A percentile compares a stretch with the other conserved stretches of the same genome.
Evolutionary conservation across 257 asterid species (phyloP).

Genomic region (Nicotiana sylvestris): DNA sequence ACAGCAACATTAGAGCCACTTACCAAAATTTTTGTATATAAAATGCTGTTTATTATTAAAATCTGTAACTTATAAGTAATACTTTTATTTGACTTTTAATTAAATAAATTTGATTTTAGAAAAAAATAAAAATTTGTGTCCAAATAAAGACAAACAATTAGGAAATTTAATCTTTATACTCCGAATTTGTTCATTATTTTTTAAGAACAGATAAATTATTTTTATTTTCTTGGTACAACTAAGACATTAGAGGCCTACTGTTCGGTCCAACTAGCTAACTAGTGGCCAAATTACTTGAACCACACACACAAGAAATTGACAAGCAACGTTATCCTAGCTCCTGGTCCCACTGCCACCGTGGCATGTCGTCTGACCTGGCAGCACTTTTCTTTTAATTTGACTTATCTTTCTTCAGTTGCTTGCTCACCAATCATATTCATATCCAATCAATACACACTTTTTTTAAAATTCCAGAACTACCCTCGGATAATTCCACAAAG

Average conservation of each 20-base stretch:
- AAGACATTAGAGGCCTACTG: not conserved
- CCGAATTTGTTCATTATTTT: not conserved
- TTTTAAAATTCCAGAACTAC: not conserved
- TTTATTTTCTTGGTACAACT: not conserved
- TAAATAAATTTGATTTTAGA: not conserved
- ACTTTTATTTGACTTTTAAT: not conserved
- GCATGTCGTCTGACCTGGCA: slow-evolving; percentile 4
- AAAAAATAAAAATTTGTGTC: not conserved
- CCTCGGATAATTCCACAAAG: not conserved
- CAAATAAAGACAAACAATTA: not conserved
- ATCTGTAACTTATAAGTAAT: not conserved
- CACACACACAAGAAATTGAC: slow-evolving; percentile 7
- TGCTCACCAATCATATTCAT: not conserved
- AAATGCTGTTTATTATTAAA: not conserved
- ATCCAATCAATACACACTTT: not conserved
- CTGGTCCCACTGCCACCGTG: not conserved
- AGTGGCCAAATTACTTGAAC: slow-evolving; percentile 13
- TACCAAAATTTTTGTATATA: not conserved
- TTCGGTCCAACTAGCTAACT: not conserved
- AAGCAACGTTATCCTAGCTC: not conserved
- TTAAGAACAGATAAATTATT: not conserved
- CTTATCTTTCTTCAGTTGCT: not conserved
- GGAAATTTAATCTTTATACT: not conserved
- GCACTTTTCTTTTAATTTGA: not conserved
- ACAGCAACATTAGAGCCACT: too few relatives aligned